Conservation (phyloP, 2,329 filamentous ascomycete species). For the Xylariaceae sp. region DNA sequence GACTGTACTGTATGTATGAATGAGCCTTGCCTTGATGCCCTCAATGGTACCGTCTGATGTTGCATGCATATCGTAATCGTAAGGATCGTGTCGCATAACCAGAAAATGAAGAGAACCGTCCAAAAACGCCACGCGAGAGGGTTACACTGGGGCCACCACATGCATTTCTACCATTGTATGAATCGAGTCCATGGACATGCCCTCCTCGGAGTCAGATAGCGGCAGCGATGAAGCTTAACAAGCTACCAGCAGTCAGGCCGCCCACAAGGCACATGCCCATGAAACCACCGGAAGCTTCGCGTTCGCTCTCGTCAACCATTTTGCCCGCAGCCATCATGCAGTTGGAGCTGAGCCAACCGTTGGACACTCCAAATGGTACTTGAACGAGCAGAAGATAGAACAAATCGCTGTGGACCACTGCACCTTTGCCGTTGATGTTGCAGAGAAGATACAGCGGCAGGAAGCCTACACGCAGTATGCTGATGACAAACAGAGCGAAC, state of each 20-base stretch:
- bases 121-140: neutral
- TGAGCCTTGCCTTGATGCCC: neutral
- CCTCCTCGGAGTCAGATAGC: constrained; percentile 36
- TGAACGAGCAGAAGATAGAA: constrained; percentile 87
- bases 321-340: constrained; percentile 88
- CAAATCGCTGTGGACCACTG: constrained; percentile 68
- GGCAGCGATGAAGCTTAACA: constrained; percentile 76
- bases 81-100: neutral
- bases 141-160: constrained; percentile 15
- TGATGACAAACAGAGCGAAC: constrained; percentile 59
- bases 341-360: constrained; percentile 78
- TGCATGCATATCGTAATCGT: neutral
- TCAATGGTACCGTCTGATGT: neutral
- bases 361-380: constrained; percentile 74
- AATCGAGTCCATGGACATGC: constrained; percentile 1
- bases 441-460: constrained; percentile 85
- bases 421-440: constrained; percentile 75
- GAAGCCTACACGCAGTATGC: constrained; percentile 62
- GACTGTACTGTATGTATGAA: neutral
- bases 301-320: constrained; percentile 76
- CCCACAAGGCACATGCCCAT: constrained; percentile 89
- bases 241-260: constrained; percentile 77
- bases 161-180: constrained; percentile 6
- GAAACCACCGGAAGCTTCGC: constrained; percentile 85
- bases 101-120: neutral